Percentiles rank a stretch among this genome's conserved stretches.
Conservation (phyloP, 192 early-diverging fungal species). For the Chytriomyces hyalinus region DNA sequence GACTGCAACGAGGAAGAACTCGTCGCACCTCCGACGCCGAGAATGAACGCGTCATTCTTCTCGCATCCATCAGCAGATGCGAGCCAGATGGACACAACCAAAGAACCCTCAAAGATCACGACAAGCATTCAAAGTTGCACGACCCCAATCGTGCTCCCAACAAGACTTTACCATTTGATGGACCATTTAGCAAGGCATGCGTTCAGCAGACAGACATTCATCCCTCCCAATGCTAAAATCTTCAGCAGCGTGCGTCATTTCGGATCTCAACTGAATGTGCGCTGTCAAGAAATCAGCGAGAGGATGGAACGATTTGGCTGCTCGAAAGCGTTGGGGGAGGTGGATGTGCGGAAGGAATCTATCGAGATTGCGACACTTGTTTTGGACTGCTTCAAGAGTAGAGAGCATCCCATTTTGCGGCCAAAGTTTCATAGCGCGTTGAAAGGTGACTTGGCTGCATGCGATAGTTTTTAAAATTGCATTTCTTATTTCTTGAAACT, state of each 20-base stretch:
- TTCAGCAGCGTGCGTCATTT: neutral
- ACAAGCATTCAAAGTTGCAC: neutral
- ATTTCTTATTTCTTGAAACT: neutral
- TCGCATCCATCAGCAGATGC: neutral
- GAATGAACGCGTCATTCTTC: neutral
- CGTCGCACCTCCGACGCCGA: constrained; percentile 11
- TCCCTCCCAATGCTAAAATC: constrained; percentile 12
- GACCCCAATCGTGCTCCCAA: constrained; percentile 2
- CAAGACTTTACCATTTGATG: constrained; percentile 18
- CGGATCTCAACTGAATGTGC: neutral
- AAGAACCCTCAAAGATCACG: constrained; percentile 9
- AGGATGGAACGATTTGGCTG: constrained; percentile 9
- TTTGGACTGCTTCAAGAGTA: neutral
- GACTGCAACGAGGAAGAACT: constrained; percentile 29
- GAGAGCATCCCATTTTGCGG: neutral
- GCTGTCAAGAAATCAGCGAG: neutral
- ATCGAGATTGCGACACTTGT: constrained; percentile 2
- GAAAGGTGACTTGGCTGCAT: constrained; percentile 17
- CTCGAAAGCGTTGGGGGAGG: constrained; percentile 2
- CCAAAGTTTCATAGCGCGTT: constrained; percentile 29
- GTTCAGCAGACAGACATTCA: constrained; percentile 11
- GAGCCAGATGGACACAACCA: constrained; percentile 21
- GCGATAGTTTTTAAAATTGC: neutral
- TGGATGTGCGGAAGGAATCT: constrained; percentile 7
- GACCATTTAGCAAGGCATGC: constrained; percentile 1